Evolutionary conservation across 331 rosid species (phyloP).

Genomic region (Erythrophleum ivorense): DNA sequence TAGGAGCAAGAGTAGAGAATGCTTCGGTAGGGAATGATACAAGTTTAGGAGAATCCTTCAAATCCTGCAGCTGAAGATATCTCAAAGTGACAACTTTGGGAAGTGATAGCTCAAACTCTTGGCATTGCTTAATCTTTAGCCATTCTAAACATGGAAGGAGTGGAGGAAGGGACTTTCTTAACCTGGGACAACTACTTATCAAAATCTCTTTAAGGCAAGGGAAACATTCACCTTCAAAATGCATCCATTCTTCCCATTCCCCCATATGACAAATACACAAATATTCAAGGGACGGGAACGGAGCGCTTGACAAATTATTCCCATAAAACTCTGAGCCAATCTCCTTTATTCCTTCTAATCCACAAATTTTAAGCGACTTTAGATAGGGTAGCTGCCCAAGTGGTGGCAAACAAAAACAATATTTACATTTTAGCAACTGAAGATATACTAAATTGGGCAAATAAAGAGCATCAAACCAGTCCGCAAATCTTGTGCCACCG

Average conservation of each 20-base stretch:
- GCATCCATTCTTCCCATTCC: conserved; percentile 38
- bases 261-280: background rate
- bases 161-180: conserved; percentile 29
- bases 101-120: background rate
- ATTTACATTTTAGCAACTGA: background rate
- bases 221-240: conserved; percentile 14
- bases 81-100: no score
- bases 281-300: conserved; percentile 17
- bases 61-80: no score
- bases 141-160: conserved; percentile 39
- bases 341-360: background rate
- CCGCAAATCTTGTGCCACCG: conserved; percentile 23
- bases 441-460: conserved; percentile 34
- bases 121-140: background rate
- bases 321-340: conserved; percentile 35
- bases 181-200: conserved; percentile 14
- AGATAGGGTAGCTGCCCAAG: conserved; percentile 33
- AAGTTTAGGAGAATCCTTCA: background rate
- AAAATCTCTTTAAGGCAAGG: conserved; percentile 19
- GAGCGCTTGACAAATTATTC: background rate
- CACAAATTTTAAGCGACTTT: background rate
- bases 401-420: conserved; percentile 36
- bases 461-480: conserved; percentile 16
- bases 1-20: conserved; percentile 1
- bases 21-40: conserved; percentile 5